phyloP scores from a whole-genome alignment of 495 filamentous ascomycete genomes.

The Articulospora tetracladia region DNA sequence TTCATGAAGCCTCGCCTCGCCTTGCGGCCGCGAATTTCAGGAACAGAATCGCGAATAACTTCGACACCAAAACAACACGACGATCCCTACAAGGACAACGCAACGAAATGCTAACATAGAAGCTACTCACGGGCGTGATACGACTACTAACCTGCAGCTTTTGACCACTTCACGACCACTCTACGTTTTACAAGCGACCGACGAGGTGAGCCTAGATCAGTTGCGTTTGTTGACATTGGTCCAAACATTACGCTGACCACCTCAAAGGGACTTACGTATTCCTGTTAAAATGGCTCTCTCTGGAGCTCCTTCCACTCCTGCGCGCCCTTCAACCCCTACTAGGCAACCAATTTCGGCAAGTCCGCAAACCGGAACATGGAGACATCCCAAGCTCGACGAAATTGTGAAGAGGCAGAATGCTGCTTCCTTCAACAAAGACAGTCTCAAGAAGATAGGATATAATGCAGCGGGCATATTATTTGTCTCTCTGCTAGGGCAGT shows the following conservation, averaged over 20 bases:
- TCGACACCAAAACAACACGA: conserved; percentile 16
- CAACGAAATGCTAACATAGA: conserved; percentile 17
- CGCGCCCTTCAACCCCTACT: conserved; percentile 35
- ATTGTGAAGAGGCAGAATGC: conserved; percentile 71
- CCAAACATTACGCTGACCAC: conserved; percentile 15
- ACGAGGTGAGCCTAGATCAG: neutral
- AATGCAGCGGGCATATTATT: conserved; percentile 55
- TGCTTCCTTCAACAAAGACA: conserved; percentile 66
- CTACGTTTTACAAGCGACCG: neutral
- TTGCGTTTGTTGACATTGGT: conserved; percentile 18
- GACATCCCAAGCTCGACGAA: conserved; percentile 76
- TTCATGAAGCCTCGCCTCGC: conserved; percentile 8
- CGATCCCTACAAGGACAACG: conserved; percentile 2
- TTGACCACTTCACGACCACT: neutral
- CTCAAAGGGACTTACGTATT: neutral
- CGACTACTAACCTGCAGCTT: conserved; percentile 27
- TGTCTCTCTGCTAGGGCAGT: conserved; percentile 27
- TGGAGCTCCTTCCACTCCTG: conserved; percentile 8
- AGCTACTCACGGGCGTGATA: conserved; percentile 8
- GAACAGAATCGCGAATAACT: neutral
- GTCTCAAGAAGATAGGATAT: conserved; percentile 59
- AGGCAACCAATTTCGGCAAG: conserved; percentile 29
- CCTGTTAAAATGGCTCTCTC: neutral
- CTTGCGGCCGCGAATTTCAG: neutral
- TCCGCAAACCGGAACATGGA: conserved; percentile 77